Percentiles rank a stretch among this genome's conserved stretches.
Evolutionary conservation across 1,284 basidiomycete species (phyloP).

Genomic region (Sanghuangporus baumii): DNA sequence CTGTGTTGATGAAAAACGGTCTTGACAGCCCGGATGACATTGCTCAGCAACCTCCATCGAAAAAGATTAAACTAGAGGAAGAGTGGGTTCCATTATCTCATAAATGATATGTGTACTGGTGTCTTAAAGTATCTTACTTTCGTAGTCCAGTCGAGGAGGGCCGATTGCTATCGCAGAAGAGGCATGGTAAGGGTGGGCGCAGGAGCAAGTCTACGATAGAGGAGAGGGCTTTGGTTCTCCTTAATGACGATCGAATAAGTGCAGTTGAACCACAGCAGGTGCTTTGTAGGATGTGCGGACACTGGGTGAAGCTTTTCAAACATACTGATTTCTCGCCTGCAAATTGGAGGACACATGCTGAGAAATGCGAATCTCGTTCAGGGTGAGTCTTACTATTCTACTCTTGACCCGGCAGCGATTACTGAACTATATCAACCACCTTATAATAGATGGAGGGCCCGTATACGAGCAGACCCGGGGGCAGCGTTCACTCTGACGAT

Average conservation of each 20-base stretch:
- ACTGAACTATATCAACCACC: not conserved
- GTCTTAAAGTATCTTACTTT: not conserved
- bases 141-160: slow-evolving; percentile 1
- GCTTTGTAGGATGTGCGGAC: slow-evolving; percentile 18
- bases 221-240: slow-evolving; percentile 9
- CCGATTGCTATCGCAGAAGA: not conserved
- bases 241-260: slow-evolving; percentile 13
- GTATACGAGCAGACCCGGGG: slow-evolving; percentile 10
- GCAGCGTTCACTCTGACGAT: slow-evolving; percentile 6
- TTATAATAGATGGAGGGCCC: slow-evolving; percentile 8
- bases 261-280: slow-evolving; percentile 18
- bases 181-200: not conserved
- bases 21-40: not conserved
- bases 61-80: slow-evolving; percentile 15
- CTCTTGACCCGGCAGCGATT: not conserved
- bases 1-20: not conserved
- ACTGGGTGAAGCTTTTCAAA: slow-evolving; percentile 18
- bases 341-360: slow-evolving; percentile 16
- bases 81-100: slow-evolving; percentile 8
- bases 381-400: slow-evolving; percentile 4
- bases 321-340: slow-evolving; percentile 15
- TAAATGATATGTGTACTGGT: not conserved
- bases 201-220: slow-evolving; percentile 8
- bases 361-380: slow-evolving; percentile 14
- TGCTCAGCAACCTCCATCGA: slow-evolving; percentile 5